These are phyloP conservation scores for Stenocarpella maydis DNA, from an alignment of 2,329 filamentous ascomycete genomes.

Conservation along the genomic window DNA sequence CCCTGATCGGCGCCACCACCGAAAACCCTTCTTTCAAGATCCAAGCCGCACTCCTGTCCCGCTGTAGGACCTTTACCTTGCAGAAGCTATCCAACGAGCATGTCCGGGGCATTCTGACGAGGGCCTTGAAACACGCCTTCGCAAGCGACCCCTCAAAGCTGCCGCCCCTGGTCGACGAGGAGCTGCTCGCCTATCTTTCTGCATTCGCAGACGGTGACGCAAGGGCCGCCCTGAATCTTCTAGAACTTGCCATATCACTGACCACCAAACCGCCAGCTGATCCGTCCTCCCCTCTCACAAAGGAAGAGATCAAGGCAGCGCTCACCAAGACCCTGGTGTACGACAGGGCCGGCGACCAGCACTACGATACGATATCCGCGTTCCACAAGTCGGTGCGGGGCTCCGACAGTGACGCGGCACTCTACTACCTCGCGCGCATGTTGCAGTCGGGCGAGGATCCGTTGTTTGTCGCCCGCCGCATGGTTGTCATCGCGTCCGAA, in stretches of 20 bases:
- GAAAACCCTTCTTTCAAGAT: slow-evolving; percentile 98
- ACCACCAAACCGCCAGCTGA: slow-evolving; percentile 50
- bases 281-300: slow-evolving; percentile 63
- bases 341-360: slow-evolving; percentile 92
- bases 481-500: slow-evolving; percentile 94
- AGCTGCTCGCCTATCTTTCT: slow-evolving; percentile 82
- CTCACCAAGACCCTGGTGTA: slow-evolving; percentile 95
- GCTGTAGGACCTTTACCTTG: slow-evolving; percentile 91
- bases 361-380: slow-evolving; percentile 97
- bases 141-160: slow-evolving; percentile 44
- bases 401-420: slow-evolving; percentile 82
- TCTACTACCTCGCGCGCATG: slow-evolving; percentile 97
- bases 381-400: slow-evolving; percentile 97
- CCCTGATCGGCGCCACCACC: slow-evolving; percentile 92
- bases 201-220: slow-evolving; percentile 93
- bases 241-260: slow-evolving; percentile 87
- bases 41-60: slow-evolving; percentile 83
- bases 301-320: slow-evolving; percentile 79
- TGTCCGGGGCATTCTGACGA: slow-evolving; percentile 75
- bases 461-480: slow-evolving; percentile 87
- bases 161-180: slow-evolving; percentile 73
- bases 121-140: slow-evolving; percentile 74
- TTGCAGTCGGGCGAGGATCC: slow-evolving; percentile 94
- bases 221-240: slow-evolving; percentile 87
- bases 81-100: slow-evolving; percentile 76